Conservation (phyloP, 2,329 filamentous ascomycete genomes). For the Penicillium sp. region DNA sequence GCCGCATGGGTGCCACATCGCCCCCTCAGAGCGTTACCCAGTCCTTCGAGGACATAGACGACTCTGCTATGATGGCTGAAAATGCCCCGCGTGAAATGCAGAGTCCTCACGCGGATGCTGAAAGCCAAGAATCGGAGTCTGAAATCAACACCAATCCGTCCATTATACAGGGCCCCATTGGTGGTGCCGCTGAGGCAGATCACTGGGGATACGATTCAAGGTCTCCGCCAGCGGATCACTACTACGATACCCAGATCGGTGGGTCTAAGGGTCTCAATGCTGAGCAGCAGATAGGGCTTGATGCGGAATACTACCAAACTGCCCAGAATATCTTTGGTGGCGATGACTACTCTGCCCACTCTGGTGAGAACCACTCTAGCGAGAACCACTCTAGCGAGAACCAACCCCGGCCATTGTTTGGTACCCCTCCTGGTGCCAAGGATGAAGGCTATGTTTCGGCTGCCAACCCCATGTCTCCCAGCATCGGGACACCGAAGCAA, state of each 20-base stretch:
- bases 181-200: conserved; percentile 53
- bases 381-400: conserved; percentile 40
- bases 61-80: conserved; percentile 61
- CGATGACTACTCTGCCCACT: conserved; percentile 39
- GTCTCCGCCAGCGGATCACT: conserved; percentile 51
- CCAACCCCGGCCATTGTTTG: conserved; percentile 42
- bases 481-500: conserved; percentile 49
- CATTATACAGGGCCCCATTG: conserved; percentile 71
- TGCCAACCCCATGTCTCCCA: conserved; percentile 57
- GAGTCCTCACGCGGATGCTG: conserved; percentile 75
- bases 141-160: conserved; percentile 85
- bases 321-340: conserved; percentile 37
- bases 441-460: conserved; percentile 94
- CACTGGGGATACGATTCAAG: conserved; percentile 60
- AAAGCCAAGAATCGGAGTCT: conserved; percentile 52
- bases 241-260: conserved; percentile 37
- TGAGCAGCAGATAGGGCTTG: conserved; percentile 57
- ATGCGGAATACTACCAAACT: conserved; percentile 64
- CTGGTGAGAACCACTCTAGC: conserved; percentile 20
- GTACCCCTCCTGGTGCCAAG: conserved; percentile 61
- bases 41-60: conserved; percentile 46
- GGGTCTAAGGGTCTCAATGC: conserved; percentile 57
- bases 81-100: conserved; percentile 64
- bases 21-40: conserved; percentile 56
- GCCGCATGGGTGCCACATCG: conserved; percentile 47